Base-by-base conservation (phyloP, 2,329 filamentous ascomycete species). In the Colletotrichum sp. region DNA sequence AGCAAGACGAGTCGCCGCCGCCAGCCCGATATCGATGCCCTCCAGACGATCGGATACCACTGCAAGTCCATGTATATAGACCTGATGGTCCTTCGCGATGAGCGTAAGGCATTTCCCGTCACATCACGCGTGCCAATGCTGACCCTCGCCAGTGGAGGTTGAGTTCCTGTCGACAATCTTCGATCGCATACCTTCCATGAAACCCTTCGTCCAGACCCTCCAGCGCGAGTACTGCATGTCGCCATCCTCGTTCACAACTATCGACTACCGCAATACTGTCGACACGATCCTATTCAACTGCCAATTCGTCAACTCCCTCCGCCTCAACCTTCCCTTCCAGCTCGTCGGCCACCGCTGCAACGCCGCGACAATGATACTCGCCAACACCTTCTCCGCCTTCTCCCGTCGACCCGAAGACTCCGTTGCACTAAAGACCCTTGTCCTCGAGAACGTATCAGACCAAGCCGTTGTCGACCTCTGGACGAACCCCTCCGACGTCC, bases 81-180 rank as follows among this genome's bases (percentile, higher is more conserved):
- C 78, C 81, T 90, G 80, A 90, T 89, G 87, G 84, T 90, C 18
- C 80, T 90, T 48, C 85, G 89, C 78, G 89, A 90, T 78, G 87
- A 90, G 69, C 79, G 89, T 90, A 82, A 78, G 67, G 8, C 34
- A 12, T 16, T 2, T 18, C 10, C 18, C 36, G 16, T 26, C 7
- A 15, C 30, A 66, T 13, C 21, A 24, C 7, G 30, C 55, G 36
- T 6, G 16, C 39, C 26, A 10, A 67, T 28, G 30, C 74, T 74
- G 21, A 76, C 39, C 18, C 8, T 16, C 18, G 5, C 57, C 26
- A 90, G 88, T 86, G 75, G 89, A 90, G 79, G 87, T 90, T 34
- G 84, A 85, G 24, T 87, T 86, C 70, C 83, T 90, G n/a, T 82
- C 83, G 26, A 83, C 86, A 43, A 83, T 89, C 65, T 90, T 90